phyloP scores from a whole-genome alignment of 2,329 filamentous ascomycete species.

The Fusarium dimerum region DNA sequence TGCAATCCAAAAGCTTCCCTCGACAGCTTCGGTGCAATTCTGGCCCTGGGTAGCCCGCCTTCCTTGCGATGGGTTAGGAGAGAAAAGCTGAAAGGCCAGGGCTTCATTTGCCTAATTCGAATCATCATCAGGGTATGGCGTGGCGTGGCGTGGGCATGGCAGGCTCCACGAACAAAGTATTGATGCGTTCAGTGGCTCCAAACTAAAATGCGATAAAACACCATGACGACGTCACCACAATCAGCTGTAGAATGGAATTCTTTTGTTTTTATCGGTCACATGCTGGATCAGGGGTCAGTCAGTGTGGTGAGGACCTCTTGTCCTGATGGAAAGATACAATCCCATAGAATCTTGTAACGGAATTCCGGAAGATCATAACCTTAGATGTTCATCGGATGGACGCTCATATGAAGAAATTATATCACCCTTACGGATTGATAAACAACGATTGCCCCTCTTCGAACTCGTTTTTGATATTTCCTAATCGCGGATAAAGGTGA shows the following conservation, averaged over 20 bases:
- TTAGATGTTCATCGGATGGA: too few relatives aligned
- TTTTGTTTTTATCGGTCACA: neutral
- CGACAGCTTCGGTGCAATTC: neutral
- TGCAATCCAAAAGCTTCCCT: neutral
- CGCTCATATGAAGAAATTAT: neutral
- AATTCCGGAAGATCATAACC: too few relatives aligned
- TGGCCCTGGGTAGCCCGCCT: neutral
- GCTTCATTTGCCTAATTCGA: neutral
- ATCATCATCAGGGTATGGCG: neutral
- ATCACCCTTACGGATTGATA: constrained; percentile 3
- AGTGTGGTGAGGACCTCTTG: neutral
- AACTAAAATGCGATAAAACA: constrained; percentile 22
- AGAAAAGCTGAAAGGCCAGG: too few relatives aligned
- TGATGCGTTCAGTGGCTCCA: constrained; percentile 28
- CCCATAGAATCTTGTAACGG: too few relatives aligned
- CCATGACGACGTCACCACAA: constrained; percentile 19
- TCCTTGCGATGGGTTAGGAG: neutral
- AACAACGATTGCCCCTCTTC: constrained; percentile 13
- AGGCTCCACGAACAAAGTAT: constrained; percentile 4
- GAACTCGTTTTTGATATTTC: constrained; percentile 3
- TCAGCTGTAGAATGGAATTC: neutral
- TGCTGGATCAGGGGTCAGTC: neutral
- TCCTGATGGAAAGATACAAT: neutral
- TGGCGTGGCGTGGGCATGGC: neutral
- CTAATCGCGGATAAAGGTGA: constrained; percentile 14